Evolutionary conservation across 2,329 filamentous ascomycete species (phyloP).

Genomic region (Xylariaceae sp.): DNA sequence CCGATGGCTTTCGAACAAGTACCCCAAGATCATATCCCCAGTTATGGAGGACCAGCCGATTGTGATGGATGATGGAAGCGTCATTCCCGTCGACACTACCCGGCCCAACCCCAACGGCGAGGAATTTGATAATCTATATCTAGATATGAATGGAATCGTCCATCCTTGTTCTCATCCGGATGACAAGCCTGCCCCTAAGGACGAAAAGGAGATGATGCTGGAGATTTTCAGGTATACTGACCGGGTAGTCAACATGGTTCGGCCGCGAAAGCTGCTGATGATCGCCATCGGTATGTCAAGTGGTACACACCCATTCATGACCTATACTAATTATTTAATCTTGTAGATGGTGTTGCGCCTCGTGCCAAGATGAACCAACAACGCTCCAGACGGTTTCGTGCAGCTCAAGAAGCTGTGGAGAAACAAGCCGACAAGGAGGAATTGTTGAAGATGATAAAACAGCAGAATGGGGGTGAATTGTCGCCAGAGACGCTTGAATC

Average conservation of each 20-base stretch:
- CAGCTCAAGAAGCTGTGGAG: conserved; percentile 90
- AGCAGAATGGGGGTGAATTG: conserved; percentile 69
- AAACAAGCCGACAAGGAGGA: conserved; percentile 91
- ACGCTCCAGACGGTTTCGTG: conserved; percentile 90
- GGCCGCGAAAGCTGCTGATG: conserved; percentile 92
- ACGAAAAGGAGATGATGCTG: conserved; percentile 99
- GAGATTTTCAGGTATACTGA: conserved; percentile 99
- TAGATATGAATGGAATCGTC: conserved; percentile 99
- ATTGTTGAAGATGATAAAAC: conserved; percentile 80
- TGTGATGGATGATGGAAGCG: conserved; percentile 77
- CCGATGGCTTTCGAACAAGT: conserved; percentile 94
- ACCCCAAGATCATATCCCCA: conserved; percentile 93
- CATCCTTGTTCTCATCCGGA: conserved; percentile 98
- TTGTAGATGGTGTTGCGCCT: conserved; percentile 87
- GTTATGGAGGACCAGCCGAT: conserved; percentile 85
- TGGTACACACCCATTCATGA: conserved; percentile 12
- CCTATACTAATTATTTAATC: conserved; percentile 25
- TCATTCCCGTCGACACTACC: conserved; percentile 83
- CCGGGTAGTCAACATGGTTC: conserved; percentile 97
- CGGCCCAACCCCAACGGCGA: conserved; percentile 93
- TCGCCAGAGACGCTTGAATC: conserved; percentile 64
- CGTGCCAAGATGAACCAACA: conserved; percentile 99
- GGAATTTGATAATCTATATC: conserved; percentile 95
- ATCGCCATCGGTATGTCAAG: conserved; percentile 81
- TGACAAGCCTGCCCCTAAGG: conserved; percentile 84